Conservation (phyloP, 2,329 filamentous ascomycete species). For the Aspergillus pseudotamarii region DNA sequence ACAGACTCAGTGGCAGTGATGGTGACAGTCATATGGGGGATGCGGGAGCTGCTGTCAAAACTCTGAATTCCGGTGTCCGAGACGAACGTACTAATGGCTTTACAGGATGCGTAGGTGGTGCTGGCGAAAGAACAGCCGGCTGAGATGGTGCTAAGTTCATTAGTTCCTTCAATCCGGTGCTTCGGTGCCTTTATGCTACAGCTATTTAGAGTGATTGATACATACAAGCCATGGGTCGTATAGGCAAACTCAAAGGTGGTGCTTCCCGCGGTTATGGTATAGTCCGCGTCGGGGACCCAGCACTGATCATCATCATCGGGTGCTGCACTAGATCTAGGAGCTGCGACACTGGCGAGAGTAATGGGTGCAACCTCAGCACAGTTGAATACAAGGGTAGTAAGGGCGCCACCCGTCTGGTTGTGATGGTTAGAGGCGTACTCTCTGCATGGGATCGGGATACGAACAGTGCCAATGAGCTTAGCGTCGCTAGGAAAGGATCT, state of each 20-base stretch:
- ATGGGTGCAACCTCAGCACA: not conserved
- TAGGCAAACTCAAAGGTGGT: not conserved
- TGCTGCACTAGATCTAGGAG: not conserved
- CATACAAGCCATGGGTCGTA: not conserved
- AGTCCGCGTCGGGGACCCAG: not conserved
- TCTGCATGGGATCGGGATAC: not conserved
- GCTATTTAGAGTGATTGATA: not conserved
- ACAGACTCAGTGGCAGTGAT: not conserved
- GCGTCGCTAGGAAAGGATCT: not conserved
- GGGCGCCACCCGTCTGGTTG: not conserved
- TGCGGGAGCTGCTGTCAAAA: not conserved
- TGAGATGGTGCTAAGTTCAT: not conserved
- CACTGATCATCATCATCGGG: not conserved
- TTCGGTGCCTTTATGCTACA: not conserved
- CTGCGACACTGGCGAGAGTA: not conserved
- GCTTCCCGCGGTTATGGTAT: not conserved
- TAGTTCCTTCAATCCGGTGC: not conserved
- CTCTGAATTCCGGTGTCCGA: not conserved
- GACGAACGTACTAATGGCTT: not conserved
- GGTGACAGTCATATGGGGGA: not conserved
- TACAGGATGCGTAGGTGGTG: not conserved
- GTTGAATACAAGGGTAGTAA: not conserved
- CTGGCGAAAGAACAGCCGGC: not conserved
- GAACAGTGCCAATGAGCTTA: not conserved
- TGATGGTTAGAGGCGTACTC: not conserved